Conservation (phyloP, 202 grass and related monocot genomes). For the Panicum virgatum region DNA sequence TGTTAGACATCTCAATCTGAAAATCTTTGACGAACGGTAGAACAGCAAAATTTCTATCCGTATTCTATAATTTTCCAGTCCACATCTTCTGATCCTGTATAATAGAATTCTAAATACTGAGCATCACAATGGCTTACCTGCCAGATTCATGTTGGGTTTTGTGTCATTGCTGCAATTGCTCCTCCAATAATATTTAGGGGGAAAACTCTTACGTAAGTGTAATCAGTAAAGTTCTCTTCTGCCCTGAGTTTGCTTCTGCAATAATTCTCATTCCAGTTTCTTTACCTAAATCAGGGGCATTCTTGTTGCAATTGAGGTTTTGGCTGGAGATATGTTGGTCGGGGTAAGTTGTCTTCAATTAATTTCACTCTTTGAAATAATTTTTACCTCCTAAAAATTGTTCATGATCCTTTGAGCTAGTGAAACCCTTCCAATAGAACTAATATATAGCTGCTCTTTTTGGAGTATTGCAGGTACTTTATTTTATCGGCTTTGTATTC, state of each 20-base stretch:
- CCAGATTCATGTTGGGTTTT: constrained; percentile 82
- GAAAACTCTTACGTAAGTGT: constrained; percentile 69
- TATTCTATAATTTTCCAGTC: neutral
- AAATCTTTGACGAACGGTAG: neutral
- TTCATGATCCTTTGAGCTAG: neutral
- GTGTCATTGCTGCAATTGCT: constrained; percentile 75
- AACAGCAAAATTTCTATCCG: neutral
- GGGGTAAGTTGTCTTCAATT: constrained; percentile 49
- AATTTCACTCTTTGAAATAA: neutral
- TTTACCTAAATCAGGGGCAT: constrained; percentile 59
- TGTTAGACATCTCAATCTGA: neutral
- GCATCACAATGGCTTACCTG: constrained; percentile 24
- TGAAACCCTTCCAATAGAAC: neutral
- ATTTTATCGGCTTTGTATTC: constrained; percentile 73
- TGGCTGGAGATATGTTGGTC: constrained; percentile 45
- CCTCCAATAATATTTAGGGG: constrained; percentile 85
- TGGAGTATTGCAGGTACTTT: constrained; percentile 49
- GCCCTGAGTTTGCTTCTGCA: constrained; percentile 9
- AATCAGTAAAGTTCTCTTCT: constrained; percentile 5
- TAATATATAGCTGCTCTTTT: constrained; percentile 25
- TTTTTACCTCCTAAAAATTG: constrained; percentile 7
- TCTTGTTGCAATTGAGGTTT: constrained; percentile 57
- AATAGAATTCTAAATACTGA: constrained; percentile 13
- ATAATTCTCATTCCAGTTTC: constrained; percentile 16
- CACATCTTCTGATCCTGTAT: constrained; percentile 16